Evolutionary conservation across 2,329 filamentous ascomycete species (phyloP).

Genomic region (Trichoderma lentiforme): DNA sequence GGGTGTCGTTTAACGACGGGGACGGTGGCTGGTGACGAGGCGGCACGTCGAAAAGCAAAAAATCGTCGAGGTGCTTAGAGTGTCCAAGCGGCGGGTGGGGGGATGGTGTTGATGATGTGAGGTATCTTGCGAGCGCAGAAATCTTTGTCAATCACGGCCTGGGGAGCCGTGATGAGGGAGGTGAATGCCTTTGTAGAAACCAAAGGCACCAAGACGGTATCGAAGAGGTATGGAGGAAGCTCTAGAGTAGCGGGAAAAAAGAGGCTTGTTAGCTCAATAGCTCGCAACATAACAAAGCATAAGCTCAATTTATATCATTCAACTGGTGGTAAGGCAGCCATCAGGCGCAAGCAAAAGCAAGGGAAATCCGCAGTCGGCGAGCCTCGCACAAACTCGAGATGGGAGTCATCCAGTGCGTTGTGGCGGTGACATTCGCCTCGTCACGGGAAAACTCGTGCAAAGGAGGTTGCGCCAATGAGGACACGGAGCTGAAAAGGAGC

Average conservation of each 20-base stretch:
- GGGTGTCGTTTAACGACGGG: conserved; percentile 57
- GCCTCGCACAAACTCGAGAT: background rate
- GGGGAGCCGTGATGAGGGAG: conserved; percentile 55
- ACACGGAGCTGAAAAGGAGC: background rate
- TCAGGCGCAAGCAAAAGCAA: background rate
- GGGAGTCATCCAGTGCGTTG: background rate
- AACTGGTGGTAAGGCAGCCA: background rate
- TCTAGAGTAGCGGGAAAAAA: background rate
- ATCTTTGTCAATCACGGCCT: conserved; percentile 66
- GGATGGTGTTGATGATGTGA: conserved; percentile 64
- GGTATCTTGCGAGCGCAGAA: conserved; percentile 62
- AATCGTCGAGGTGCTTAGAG: conserved; percentile 48
- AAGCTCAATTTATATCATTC: background rate
- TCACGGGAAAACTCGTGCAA: background rate
- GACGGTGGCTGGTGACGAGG: conserved; percentile 45
- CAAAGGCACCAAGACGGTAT: conserved; percentile 52
- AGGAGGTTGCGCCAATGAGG: background rate
- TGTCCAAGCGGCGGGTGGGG: conserved; percentile 51
- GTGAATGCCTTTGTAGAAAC: conserved; percentile 61
- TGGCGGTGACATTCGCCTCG: conserved; percentile 12
- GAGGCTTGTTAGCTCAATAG: background rate
- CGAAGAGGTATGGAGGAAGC: background rate
- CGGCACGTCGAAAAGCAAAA: conserved; percentile 50
- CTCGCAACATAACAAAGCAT: background rate
- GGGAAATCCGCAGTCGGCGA: background rate